These are phyloP conservation scores for Warburgia ugandensis DNA, from an alignment of 164 flowering plant species.

Conservation along the genomic window DNA sequence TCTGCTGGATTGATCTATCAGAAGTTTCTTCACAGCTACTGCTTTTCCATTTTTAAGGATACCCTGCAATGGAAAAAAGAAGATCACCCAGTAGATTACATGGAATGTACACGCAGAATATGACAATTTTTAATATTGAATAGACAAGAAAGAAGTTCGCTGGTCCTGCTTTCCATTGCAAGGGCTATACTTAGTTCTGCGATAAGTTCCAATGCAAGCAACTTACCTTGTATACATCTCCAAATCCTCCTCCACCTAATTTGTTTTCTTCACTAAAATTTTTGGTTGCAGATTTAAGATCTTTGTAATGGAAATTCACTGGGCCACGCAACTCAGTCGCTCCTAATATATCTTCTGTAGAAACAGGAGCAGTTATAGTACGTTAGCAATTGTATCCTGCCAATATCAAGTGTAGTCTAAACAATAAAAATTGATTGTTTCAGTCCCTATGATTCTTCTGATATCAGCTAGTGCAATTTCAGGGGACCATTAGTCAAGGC, in stretches of 20 bases:
- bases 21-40: slow-evolving; percentile 53
- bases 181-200: too few species aligned
- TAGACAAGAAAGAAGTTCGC: neutral
- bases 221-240: slow-evolving; percentile 56
- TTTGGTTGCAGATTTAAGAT: slow-evolving; percentile 38
- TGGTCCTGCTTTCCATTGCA: neutral
- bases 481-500: too few species aligned
- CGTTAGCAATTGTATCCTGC: too few species aligned
- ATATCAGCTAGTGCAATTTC: too few species aligned
- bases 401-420: too few species aligned
- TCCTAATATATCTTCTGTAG: slow-evolving; percentile 37
- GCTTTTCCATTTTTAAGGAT: slow-evolving; percentile 35
- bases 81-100: neutral
- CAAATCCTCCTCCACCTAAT: slow-evolving; percentile 61
- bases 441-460: too few species aligned
- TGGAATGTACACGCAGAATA: too few species aligned
- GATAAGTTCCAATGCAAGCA: neutral
- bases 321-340: slow-evolving; percentile 54
- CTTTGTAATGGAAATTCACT: slow-evolving; percentile 28
- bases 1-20: slow-evolving; percentile 21
- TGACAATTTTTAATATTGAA: too few species aligned
- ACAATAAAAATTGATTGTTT: too few species aligned
- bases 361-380: too few species aligned
- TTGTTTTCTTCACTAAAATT: slow-evolving; percentile 41
- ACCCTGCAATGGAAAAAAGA: slow-evolving; percentile 26